Evolutionary conservation across 2,329 filamentous ascomycete species (phyloP).

Genomic region (Grosmannia penicillata): DNA sequence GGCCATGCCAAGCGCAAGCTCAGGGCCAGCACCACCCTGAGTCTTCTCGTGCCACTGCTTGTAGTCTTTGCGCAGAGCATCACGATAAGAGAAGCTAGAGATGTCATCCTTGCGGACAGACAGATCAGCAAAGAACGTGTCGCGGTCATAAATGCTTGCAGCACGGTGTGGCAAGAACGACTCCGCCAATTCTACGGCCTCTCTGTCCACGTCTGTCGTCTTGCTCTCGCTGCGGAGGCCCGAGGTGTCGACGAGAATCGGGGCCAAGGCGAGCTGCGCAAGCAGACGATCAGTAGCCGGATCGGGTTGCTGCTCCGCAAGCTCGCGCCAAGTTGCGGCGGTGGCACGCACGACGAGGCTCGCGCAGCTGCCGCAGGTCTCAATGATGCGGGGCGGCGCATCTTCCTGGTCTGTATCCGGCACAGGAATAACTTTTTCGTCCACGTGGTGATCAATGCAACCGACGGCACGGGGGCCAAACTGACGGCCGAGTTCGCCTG

Average conservation of each 20-base stretch:
- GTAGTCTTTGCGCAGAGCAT: constrained; percentile 70
- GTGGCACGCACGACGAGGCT: constrained; percentile 53
- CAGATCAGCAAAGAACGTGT: constrained; percentile 43
- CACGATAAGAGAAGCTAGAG: constrained; percentile 40
- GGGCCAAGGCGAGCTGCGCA: constrained; percentile 51
- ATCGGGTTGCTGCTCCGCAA: constrained; percentile 24
- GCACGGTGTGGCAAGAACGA: constrained; percentile 18
- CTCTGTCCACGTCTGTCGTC: constrained; percentile 45
- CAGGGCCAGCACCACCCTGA: constrained; percentile 25
- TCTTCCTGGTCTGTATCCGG: too few relatives aligned
- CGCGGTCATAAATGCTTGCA: constrained; percentile 30
- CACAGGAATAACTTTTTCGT: constrained; percentile 43
- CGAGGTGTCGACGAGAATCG: constrained; percentile 59
- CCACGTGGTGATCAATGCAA: constrained; percentile 67
- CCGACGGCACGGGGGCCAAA: constrained; percentile 35
- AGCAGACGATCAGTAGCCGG: constrained; percentile 23
- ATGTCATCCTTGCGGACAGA: constrained; percentile 54
- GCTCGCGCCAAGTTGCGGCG: constrained; percentile 38
- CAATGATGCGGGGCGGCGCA: constrained; percentile 41
- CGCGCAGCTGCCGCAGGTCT: constrained; percentile 56
- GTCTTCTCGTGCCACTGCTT: constrained; percentile 48
- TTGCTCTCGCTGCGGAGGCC: constrained; percentile 50
- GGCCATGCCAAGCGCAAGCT: constrained; percentile 49
- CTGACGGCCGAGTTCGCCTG: constrained; percentile 38
- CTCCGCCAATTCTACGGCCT: constrained; percentile 45